Conservation (phyloP, 73 alveolate genomes). For the Effrenium voratum region DNA sequence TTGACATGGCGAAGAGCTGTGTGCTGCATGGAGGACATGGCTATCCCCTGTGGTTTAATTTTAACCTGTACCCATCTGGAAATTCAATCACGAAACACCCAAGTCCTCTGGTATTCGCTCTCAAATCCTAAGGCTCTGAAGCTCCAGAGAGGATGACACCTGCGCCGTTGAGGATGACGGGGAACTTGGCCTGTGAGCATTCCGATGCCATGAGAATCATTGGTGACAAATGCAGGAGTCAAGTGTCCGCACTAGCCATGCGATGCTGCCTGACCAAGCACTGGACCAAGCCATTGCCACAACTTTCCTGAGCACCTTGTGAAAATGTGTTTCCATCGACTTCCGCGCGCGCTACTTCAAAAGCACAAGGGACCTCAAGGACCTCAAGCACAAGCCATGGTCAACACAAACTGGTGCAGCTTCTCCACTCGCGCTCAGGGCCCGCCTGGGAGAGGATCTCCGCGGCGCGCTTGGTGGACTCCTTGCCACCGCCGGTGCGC, state of each 20-base stretch:
- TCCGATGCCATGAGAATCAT: too few species aligned
- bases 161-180: conserved; percentile 72
- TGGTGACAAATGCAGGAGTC: too few species aligned
- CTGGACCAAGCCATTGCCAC: too few species aligned
- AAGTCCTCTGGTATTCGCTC: not conserved
- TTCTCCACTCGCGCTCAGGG: too few species aligned
- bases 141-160: conserved; percentile 66
- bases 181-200: conserved; percentile 83
- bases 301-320: too few species aligned
- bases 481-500: conserved; percentile 49
- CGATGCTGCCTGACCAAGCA: too few species aligned
- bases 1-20: not conserved
- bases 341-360: too few species aligned
- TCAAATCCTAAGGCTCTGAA: not conserved
- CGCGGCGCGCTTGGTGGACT: conserved; percentile 39
- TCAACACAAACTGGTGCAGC: too few species aligned
- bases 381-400: too few species aligned
- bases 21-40: not conserved
- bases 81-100: not conserved
- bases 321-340: too few species aligned
- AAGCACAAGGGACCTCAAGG: too few species aligned
- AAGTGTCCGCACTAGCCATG: too few species aligned
- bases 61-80: not conserved
- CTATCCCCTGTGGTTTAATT: not conserved
- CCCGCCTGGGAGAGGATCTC: conserved; percentile 71